Conservation (phyloP, 1,284 basidiomycete genomes). For the Ustilago bromivora region DNA sequence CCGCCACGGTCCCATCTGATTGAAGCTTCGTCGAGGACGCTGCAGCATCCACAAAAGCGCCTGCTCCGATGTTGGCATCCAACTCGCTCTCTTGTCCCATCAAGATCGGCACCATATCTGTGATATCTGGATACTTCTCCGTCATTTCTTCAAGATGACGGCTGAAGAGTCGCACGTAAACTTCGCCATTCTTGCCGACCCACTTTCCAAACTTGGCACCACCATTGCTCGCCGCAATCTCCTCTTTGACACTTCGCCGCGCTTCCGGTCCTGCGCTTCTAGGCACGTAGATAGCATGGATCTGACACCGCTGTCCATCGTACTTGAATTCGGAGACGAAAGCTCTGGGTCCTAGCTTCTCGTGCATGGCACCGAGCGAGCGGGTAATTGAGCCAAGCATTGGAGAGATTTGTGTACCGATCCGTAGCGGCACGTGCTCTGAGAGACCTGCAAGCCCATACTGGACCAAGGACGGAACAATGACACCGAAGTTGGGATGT, state of each 20-base stretch:
- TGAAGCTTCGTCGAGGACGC: not conserved
- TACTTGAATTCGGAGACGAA: slow-evolving; percentile 78
- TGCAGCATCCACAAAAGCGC: slow-evolving; percentile 6
- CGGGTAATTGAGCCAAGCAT: slow-evolving; percentile 76
- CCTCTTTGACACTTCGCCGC: slow-evolving; percentile 33
- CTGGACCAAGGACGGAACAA: slow-evolving; percentile 75
- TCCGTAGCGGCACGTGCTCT: slow-evolving; percentile 77
- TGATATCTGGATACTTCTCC: slow-evolving; percentile 87
- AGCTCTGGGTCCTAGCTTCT: slow-evolving; percentile 73
- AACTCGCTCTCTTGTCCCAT: slow-evolving; percentile 49
- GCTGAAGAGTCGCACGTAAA: slow-evolving; percentile 81
- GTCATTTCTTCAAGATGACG: slow-evolving; percentile 94
- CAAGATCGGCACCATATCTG: slow-evolving; percentile 71
- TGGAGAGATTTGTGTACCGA: slow-evolving; percentile 75
- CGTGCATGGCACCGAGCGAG: slow-evolving; percentile 85
- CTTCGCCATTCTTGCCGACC: slow-evolving; percentile 54
- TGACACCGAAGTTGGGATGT: slow-evolving; percentile 88
- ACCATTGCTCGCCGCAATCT: slow-evolving; percentile 13
- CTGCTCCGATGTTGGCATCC: slow-evolving; percentile 20
- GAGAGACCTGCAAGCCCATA: slow-evolving; percentile 63
- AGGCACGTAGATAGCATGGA: slow-evolving; percentile 74
- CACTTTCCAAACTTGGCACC: slow-evolving; percentile 55
- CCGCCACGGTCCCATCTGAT: not conserved
- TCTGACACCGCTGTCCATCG: slow-evolving; percentile 88
- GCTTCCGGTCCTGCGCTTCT: slow-evolving; percentile 40